Percentiles rank a stretch among this genome's conserved stretches.
phyloP scores from a whole-genome alignment of 75 land plant species.

The Gnetum montanum region DNA sequence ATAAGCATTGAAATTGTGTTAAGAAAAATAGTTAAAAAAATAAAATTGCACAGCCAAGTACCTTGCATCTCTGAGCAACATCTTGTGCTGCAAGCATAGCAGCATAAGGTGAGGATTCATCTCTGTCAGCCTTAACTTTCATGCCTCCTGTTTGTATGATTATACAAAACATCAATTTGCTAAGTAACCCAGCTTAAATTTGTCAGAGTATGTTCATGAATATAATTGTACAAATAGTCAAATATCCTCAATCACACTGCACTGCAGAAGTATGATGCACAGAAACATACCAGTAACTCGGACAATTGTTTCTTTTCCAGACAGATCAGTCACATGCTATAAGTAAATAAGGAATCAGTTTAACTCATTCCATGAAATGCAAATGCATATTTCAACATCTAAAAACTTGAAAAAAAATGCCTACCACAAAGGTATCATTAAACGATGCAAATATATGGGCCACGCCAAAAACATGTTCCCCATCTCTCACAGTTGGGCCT shows the following conservation, averaged over 20 bases:
- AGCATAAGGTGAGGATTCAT: slow-evolving; percentile 91
- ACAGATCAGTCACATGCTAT: slow-evolving; percentile 46
- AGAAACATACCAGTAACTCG: slow-evolving; percentile 29
- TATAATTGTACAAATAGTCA: background rate
- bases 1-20: background rate
- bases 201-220: too few species aligned
- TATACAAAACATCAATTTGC: background rate
- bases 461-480: slow-evolving; percentile 53
- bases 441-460: slow-evolving; percentile 67
- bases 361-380: background rate
- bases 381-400: background rate
- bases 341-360: background rate
- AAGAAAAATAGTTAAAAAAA: background rate
- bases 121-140: slow-evolving; percentile 79
- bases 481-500: slow-evolving; percentile 61
- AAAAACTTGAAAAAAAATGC: slow-evolving; percentile 2
- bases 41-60: background rate
- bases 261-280: background rate
- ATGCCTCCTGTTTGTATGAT: slow-evolving; percentile 71
- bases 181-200: too few species aligned
- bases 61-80: slow-evolving; percentile 84
- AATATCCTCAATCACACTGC: background rate
- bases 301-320: slow-evolving; percentile 38
- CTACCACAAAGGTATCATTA: slow-evolving; percentile 85
- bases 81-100: slow-evolving; percentile 98